Evolutionary conservation across 176 grass and related monocot species (phyloP), one percentile per base, ranked within the genome.

Genomic region (Secale cereale): DNA sequence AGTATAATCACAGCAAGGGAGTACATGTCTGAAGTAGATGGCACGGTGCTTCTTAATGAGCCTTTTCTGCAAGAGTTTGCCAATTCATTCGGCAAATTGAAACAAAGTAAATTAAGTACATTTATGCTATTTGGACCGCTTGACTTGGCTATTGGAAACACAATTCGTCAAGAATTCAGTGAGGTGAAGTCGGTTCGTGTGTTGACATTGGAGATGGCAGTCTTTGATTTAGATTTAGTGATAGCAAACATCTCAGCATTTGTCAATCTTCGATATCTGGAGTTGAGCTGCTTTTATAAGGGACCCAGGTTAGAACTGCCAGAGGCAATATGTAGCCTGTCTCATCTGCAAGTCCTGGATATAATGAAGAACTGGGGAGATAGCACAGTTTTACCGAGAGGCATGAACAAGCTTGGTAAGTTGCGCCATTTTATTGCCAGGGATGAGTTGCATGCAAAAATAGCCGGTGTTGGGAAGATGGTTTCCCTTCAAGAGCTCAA

Each of bases 401-500:
- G 39, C 14, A 52, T 87, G 17, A 75, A 22, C 31, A 87, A 46
- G 14, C 67, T 86, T 22, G 76, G 16, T 15, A 86, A 79, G 23
- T 23, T 86, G 8, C 54, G 75, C 3, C 76, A 86, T 61, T 59
- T 86, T 20, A 32, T 70, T 26, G 75, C 75, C 3, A 9, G 5
- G 0, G 30, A 43, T 5, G 17, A 43, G 2, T 23, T 35, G 6
- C 50, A 70, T 79, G 65, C 84, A 37, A 10, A 15, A 25, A 26
- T 79, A 70, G 4, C 75, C 20, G 9, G 8, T 3, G 36, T 85
- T 4, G 78, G 68, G 54, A 75, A 57, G 4, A 46, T 87, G 43
- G 14, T 50, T 64, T 27, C 33, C 69, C 48, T 87, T 46, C 78
- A 87, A 75, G 85, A 87, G 20, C 78, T 87, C 23, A 39, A 59